Percentiles rank a stretch among this genome's conserved stretches.
These are phyloP conservation scores for Pseudoperonospora humuli DNA, from an alignment of 352 stramenopile species.

Conservation along the genomic window DNA sequence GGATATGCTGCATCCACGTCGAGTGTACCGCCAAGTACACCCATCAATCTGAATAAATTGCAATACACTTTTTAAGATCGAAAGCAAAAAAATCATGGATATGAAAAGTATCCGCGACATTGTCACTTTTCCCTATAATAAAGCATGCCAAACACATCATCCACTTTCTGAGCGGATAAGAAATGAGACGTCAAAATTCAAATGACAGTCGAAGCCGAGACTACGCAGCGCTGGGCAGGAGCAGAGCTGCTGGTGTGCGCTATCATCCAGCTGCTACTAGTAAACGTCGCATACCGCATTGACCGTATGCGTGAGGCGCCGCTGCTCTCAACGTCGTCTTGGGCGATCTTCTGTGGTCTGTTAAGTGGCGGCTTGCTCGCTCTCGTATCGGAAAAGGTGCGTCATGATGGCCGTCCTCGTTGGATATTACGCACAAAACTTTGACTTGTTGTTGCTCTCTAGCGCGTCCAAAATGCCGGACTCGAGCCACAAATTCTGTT, in stretches of 20 bases:
- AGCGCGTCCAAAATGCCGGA: slow-evolving; percentile 37
- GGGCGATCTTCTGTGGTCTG: slow-evolving; percentile 53
- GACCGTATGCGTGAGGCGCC: slow-evolving; percentile 35
- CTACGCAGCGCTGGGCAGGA: slow-evolving; percentile 42
- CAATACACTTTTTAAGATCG: too few species aligned
- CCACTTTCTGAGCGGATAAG: not conserved
- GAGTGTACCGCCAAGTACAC: too few species aligned
- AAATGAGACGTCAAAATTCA: slow-evolving; percentile 5
- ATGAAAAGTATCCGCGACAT: too few species aligned
- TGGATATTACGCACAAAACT: too few species aligned
- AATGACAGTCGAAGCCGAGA: slow-evolving; percentile 15
- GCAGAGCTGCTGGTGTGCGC: slow-evolving; percentile 54
- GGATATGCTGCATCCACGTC: too few species aligned
- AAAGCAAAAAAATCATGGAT: too few species aligned
- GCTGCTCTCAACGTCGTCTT: slow-evolving; percentile 54
- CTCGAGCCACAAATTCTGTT: slow-evolving; percentile 61
- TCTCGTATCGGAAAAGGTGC: slow-evolving; percentile 33
- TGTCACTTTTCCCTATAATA: too few species aligned
- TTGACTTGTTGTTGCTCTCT: slow-evolving; percentile 9
- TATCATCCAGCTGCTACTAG: slow-evolving; percentile 52
- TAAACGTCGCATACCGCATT: slow-evolving; percentile 58
- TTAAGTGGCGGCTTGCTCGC: slow-evolving; percentile 35
- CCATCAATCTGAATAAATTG: too few species aligned
- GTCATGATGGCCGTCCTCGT: too few species aligned
- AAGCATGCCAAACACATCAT: too few species aligned